These are phyloP conservation scores for Abelmoschus esculentus DNA, from an alignment of 345 rosid genomes.

Conservation along the genomic window DNA sequence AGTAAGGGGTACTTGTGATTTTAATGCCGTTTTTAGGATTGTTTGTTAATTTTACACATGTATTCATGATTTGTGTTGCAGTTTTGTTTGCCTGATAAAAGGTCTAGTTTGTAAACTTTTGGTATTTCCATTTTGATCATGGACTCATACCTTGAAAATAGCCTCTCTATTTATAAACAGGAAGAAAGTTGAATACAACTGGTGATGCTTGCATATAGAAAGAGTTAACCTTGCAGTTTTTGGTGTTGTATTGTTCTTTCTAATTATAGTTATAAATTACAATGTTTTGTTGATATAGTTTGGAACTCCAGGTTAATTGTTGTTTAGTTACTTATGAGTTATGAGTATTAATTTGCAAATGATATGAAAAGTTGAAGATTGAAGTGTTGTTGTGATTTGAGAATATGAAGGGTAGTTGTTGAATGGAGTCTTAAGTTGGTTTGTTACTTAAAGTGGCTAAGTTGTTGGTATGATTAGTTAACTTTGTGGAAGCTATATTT, in stretches of 20 bases:
- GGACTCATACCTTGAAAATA: not conserved
- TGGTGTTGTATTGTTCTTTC: not conserved
- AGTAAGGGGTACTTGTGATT: not conserved
- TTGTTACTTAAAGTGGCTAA: constrained; percentile 6
- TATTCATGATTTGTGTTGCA: not conserved
- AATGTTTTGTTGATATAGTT: not conserved
- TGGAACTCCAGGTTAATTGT: not conserved
- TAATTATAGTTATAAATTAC: not conserved
- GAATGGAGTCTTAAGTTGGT: not conserved
- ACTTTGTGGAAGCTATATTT: not conserved
- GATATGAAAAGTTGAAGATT: not conserved
- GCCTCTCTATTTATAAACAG: not conserved
- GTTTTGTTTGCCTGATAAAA: not conserved
- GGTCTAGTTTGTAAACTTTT: not conserved
- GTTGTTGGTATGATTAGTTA: not conserved
- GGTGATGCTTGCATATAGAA: not conserved
- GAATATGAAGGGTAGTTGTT: not conserved
- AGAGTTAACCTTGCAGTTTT: not conserved
- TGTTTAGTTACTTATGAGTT: not conserved
- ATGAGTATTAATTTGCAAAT: not conserved
- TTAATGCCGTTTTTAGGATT: not conserved
- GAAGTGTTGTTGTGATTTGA: not conserved
- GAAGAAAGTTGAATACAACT: not conserved
- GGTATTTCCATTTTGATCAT: not conserved
- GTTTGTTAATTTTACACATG: not conserved